phyloP scores from a whole-genome alignment of 1,284 basidiomycete species.

The Agaricales sp. region DNA sequence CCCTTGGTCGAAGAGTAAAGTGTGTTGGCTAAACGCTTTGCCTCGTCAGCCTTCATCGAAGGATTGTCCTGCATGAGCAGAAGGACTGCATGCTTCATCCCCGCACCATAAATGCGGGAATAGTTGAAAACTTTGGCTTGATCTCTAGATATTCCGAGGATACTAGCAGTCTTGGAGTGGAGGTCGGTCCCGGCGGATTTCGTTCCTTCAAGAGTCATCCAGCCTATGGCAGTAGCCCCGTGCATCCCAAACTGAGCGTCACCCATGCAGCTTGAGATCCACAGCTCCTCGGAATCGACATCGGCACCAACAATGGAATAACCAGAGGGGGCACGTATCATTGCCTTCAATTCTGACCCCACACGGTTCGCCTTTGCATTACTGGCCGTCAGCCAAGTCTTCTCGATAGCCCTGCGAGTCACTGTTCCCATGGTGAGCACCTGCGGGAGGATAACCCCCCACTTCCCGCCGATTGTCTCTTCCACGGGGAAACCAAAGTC shows the following conservation, averaged over 20 bases:
- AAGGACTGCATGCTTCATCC: slow-evolving; percentile 88
- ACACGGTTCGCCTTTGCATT: slow-evolving; percentile 98
- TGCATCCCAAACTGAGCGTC: slow-evolving; percentile 98
- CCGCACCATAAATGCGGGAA: slow-evolving; percentile 96
- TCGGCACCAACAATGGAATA: slow-evolving; percentile 97
- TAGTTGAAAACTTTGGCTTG: slow-evolving; percentile 99
- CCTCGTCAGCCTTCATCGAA: slow-evolving; percentile 69
- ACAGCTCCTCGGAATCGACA: slow-evolving; percentile 97
- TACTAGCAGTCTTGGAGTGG: slow-evolving; percentile 94
- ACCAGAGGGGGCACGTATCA: slow-evolving; percentile 90
- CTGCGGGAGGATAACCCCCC: slow-evolving; percentile 92
- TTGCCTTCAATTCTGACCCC: slow-evolving; percentile 95
- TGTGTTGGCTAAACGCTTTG: slow-evolving; percentile 75
- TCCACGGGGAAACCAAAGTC: slow-evolving; percentile 35
- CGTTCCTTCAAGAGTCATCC: slow-evolving; percentile 99
- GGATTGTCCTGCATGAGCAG: slow-evolving; percentile 85
- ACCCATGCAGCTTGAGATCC: slow-evolving; percentile 99
- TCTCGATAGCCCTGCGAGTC: slow-evolving; percentile 94
- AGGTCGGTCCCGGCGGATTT: slow-evolving; percentile 93
- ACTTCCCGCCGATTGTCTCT: slow-evolving; percentile 36
- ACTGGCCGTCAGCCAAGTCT: slow-evolving; percentile 96
- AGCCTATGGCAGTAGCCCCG: slow-evolving; percentile 94
- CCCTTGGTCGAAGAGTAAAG: slow-evolving; percentile 95
- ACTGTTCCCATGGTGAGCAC: slow-evolving; percentile 99
- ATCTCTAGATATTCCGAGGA: slow-evolving; percentile 89